A percentile compares a stretch with the other conserved stretches of the same genome.
phyloP scores from a whole-genome alignment of 495 filamentous ascomycete species.

The Melanomma pulvis-pyrius region DNA sequence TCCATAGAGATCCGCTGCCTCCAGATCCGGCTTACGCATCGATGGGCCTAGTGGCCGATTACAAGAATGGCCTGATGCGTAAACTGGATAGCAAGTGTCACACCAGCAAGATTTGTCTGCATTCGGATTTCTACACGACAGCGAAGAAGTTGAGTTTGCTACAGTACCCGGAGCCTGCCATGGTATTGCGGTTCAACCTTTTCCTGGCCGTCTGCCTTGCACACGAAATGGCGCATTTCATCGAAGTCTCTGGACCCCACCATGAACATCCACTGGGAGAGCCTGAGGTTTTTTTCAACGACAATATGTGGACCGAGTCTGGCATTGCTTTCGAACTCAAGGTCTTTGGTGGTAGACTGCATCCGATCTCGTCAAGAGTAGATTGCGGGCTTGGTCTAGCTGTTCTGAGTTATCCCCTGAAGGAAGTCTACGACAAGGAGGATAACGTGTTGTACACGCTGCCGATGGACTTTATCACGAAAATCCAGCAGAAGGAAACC shows the following conservation, averaged over 20 bases:
- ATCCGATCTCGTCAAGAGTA: constrained; percentile 38
- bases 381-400: constrained; percentile 40
- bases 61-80: constrained; percentile 36
- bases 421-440: constrained; percentile 35
- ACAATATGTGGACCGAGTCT: constrained; percentile 40
- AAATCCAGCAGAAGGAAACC: constrained; percentile 37
- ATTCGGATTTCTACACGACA: constrained; percentile 43
- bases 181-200: constrained; percentile 42
- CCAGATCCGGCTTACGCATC: constrained; percentile 34
- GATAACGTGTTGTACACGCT: constrained; percentile 40
- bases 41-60: constrained; percentile 39
- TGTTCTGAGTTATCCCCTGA: constrained; percentile 34
- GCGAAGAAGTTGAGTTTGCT: constrained; percentile 38
- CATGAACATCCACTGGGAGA: constrained; percentile 32
- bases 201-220: constrained; percentile 38
- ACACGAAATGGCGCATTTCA: constrained; percentile 42
- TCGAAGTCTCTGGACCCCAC: constrained; percentile 39
- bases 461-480: constrained; percentile 40
- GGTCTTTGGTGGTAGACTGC: constrained; percentile 39
- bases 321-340: constrained; percentile 40
- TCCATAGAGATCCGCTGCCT: constrained; percentile 34
- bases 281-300: constrained; percentile 39
- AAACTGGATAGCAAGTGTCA: constrained; percentile 35
- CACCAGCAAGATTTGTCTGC: constrained; percentile 38
- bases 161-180: constrained; percentile 39